phyloP scores from a whole-genome alignment of 2,329 filamentous ascomycete species.

The Sclerotinia minor region DNA sequence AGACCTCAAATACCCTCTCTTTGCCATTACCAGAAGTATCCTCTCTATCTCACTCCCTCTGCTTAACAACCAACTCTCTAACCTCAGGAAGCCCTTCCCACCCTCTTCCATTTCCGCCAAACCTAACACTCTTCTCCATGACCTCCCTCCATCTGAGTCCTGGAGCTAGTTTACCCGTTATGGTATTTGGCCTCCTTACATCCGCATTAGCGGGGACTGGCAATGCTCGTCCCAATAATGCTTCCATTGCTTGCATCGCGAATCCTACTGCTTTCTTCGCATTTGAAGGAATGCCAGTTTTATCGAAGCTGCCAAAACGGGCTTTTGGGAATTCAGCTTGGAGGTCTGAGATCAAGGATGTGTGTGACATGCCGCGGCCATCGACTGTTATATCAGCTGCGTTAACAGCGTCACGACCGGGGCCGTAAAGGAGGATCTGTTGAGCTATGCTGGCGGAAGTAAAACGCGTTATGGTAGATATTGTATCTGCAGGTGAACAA shows the following conservation, averaged over 20 bases:
- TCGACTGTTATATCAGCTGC: slow-evolving; percentile 40
- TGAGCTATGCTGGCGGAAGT: slow-evolving; percentile 41
- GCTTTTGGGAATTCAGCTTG: slow-evolving; percentile 40
- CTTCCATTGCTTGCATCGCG: slow-evolving; percentile 43
- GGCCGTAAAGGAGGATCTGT: slow-evolving; percentile 40
- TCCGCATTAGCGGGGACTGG: slow-evolving; percentile 41
- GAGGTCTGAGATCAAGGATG: slow-evolving; percentile 38
- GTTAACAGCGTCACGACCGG: slow-evolving; percentile 38
- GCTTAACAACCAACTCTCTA: slow-evolving; percentile 39
- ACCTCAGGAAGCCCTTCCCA: slow-evolving; percentile 42
- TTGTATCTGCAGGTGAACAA: slow-evolving; percentile 38
- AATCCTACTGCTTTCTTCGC: slow-evolving; percentile 43
- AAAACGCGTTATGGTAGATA: slow-evolving; percentile 41
- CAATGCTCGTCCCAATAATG: slow-evolving; percentile 40
- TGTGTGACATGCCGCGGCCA: slow-evolving; percentile 39
- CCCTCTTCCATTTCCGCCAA: slow-evolving; percentile 40
- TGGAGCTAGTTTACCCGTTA: slow-evolving; percentile 41
- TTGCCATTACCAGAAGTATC: background rate
- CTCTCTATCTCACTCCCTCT: slow-evolving; percentile 29
- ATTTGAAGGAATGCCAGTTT: slow-evolving; percentile 41
- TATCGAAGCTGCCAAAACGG: slow-evolving; percentile 38
- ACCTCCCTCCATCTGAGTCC: slow-evolving; percentile 41
- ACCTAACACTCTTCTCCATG: slow-evolving; percentile 40
- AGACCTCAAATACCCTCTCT: background rate
- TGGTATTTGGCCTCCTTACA: slow-evolving; percentile 41